Evolutionary conservation across 2,329 filamentous ascomycete genomes (phyloP), one percentile per base, ranked within the genome.

Genomic region (Escovopsis sp.): DNA sequence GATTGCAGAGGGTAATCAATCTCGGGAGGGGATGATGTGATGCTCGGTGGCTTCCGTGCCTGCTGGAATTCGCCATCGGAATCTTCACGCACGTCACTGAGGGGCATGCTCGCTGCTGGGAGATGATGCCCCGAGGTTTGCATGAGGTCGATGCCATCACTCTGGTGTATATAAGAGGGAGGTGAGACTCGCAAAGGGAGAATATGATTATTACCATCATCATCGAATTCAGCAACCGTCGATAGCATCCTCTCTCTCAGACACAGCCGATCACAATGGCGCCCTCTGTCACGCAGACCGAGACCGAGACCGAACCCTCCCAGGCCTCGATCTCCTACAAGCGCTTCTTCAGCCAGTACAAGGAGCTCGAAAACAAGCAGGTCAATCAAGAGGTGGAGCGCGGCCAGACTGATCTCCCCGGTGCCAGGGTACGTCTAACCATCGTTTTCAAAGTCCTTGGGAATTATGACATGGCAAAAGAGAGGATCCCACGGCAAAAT

Each of bases 321-420:
- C 37, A 41, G 25, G 17, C 37, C 11, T 15, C 36, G 25, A 31
- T 42, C 21, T 9, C 39, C 1, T 47, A 47, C 38, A 51, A 45
- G 39, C 36, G 53, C 13, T 40, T 48, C 14, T 39, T 50, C 11
- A 49, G 47, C 25, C 44, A 48, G 28, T 53, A 54, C 45, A 54
- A 54, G 41, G 51, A 53, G 25, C 47, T 53, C 28, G 48, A 52
- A n/a, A 30, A 41, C 11, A 41, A 41, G 4, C 37, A 40, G 11
- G 38, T 55, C 10, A 44, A 55, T 36, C 42, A 33, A 21, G 50
- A 48, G 6, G 38, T 45, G 7, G 52, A 55, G 37, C 41, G 45
- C 4, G 52, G 52, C 18, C 52, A 51, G 40, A 42, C 36, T 13
- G 48, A 47, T 10, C 42, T 45, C 16, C 42, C 45, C 21, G 47